Conservation (phyloP, 805 yeast genomes). For the Lachancea sp. region DNA sequence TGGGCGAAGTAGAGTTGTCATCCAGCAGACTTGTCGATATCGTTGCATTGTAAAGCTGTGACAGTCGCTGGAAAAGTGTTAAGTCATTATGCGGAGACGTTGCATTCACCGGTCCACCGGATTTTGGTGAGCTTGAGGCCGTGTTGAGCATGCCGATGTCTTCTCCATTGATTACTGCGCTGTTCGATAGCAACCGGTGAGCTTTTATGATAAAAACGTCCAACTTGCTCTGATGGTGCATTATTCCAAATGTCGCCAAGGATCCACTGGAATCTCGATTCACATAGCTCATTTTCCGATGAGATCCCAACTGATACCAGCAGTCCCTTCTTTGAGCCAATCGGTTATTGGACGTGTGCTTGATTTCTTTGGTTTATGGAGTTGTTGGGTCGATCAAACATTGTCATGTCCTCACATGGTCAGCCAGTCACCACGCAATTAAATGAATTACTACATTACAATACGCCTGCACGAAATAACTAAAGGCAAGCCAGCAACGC, state of each 20-base stretch:
- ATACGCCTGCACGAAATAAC: too few relatives aligned
- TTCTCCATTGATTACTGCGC: conserved; percentile 18
- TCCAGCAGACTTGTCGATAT: conserved; percentile 23
- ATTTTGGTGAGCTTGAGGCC: conserved; percentile 7
- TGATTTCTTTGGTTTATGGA: not conserved
- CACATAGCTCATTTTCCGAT: conserved; percentile 9
- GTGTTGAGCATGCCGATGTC: conserved; percentile 10
- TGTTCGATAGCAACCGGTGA: conserved; percentile 19
- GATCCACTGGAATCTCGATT: conserved; percentile 11
- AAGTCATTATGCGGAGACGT: conserved; percentile 5
- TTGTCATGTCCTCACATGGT: not conserved
- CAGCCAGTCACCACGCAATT: not conserved
- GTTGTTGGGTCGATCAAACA: not conserved
- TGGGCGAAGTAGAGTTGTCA: conserved; percentile 30
- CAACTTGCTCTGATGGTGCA: conserved; percentile 24
- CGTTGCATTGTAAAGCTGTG: conserved; percentile 27
- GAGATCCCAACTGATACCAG: not conserved
- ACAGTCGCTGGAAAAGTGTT: conserved; percentile 20
- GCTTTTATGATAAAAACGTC: conserved; percentile 28
- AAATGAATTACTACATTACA: not conserved
- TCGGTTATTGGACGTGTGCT: not conserved
- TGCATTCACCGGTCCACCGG: conserved; percentile 5
- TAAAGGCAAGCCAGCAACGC: too few relatives aligned
- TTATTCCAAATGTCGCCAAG: conserved; percentile 9
- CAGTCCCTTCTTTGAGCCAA: not conserved